Conservation (phyloP, 1,139 yeast species). For the Yamadazyma sp. region DNA sequence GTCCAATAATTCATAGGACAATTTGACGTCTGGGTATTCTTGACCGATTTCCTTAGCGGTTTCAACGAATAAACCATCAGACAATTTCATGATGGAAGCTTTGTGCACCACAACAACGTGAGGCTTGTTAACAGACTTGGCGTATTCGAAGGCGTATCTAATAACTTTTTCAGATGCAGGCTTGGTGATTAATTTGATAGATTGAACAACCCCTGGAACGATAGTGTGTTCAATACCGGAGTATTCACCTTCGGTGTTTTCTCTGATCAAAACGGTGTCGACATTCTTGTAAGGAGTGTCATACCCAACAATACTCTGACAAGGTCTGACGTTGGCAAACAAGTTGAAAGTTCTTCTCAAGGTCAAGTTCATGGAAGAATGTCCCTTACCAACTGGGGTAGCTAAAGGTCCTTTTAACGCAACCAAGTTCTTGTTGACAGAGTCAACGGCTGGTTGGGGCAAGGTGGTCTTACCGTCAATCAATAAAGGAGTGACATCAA, state of each 20-base stretch:
- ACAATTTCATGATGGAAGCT: slow-evolving; percentile 96
- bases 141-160: slow-evolving; percentile 96
- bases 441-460: slow-evolving; percentile 88
- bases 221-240: slow-evolving; percentile 98
- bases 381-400: slow-evolving; percentile 98
- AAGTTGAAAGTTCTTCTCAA: slow-evolving; percentile 94
- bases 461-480: slow-evolving; percentile 93
- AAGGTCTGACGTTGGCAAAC: slow-evolving; percentile 97
- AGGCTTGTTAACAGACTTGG: slow-evolving; percentile 83
- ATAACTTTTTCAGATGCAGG: slow-evolving; percentile 96
- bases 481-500: slow-evolving; percentile 91
- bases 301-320: slow-evolving; percentile 90
- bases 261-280: slow-evolving; percentile 95
- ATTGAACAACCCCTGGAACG: slow-evolving; percentile 97
- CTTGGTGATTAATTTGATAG: slow-evolving; percentile 94
- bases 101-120: slow-evolving; percentile 95
- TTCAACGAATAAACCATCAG: slow-evolving; percentile 94
- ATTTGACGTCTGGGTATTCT: slow-evolving; percentile 87
- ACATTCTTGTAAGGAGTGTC: slow-evolving; percentile 93
- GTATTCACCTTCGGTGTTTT: slow-evolving; percentile 99
- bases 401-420: slow-evolving; percentile 98
- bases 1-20: slow-evolving; percentile 87
- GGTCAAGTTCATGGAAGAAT: slow-evolving; percentile 94
- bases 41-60: slow-evolving; percentile 86
- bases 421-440: slow-evolving; percentile 87